phyloP scores from a whole-genome alignment of 176 grass and related monocot species.

The Musa beccarii region DNA sequence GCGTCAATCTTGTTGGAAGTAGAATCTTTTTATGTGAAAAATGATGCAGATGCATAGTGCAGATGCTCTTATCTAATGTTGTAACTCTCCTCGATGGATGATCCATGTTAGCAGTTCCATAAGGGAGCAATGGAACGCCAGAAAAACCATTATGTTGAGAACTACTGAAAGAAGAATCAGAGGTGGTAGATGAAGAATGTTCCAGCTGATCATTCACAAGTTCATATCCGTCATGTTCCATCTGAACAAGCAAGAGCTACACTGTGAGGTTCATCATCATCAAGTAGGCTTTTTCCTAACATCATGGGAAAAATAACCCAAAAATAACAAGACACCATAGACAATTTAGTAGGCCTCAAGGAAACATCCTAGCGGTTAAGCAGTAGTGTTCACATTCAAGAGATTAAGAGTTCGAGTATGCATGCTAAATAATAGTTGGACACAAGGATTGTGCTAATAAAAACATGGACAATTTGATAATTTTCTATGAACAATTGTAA shows the following conservation, averaged over 20 bases:
- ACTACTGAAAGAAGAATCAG: constrained; percentile 3
- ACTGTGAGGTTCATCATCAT: not conserved
- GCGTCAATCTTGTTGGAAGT: not conserved
- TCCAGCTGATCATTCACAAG: constrained; percentile 14
- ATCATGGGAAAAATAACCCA: not conserved
- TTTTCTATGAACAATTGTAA: not conserved
- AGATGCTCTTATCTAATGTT: not conserved
- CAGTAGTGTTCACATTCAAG: too few species aligned
- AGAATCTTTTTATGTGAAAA: not conserved
- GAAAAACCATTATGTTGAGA: constrained; percentile 10
- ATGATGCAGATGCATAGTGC: not conserved
- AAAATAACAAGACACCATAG: not conserved
- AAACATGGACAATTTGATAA: not conserved
- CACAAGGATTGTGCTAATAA: too few species aligned
- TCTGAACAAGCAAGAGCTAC: constrained; percentile 20
- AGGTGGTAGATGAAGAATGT: not conserved
- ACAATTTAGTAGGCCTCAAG: not conserved
- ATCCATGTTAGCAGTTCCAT: not conserved
- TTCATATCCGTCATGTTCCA: constrained; percentile 45
- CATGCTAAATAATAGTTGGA: too few species aligned
- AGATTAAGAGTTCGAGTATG: too few species aligned
- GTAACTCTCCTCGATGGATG: not conserved
- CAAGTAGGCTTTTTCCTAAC: not conserved
- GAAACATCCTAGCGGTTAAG: too few species aligned
- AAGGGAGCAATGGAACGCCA: constrained; percentile 17